These are phyloP conservation scores for Exobasidium cylindrosporum DNA, from an alignment of 1,284 basidiomycete genomes.

Conservation along the genomic window DNA sequence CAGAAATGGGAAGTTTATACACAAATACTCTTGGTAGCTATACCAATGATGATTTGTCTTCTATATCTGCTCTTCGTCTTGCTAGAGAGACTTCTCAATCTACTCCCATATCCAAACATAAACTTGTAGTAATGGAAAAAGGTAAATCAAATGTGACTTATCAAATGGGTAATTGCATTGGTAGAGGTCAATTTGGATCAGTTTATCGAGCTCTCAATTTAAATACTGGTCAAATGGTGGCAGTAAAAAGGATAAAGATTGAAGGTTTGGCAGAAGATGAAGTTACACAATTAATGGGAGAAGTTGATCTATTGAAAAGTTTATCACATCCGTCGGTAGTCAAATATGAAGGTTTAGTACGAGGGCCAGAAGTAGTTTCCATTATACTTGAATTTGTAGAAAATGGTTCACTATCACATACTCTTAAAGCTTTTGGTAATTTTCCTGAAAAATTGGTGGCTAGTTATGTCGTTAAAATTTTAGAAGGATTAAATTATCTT, in stretches of 20 bases:
- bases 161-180: constrained; percentile 72
- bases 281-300: constrained; percentile 79
- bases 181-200: constrained; percentile 89
- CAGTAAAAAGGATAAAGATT: constrained; percentile 84
- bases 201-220: constrained; percentile 90
- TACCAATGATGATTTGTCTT: constrained; percentile 26
- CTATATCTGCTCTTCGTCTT: background rate
- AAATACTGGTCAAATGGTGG: constrained; percentile 82
- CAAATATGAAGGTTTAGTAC: constrained; percentile 91
- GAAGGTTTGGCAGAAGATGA: constrained; percentile 76
- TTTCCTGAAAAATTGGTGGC: constrained; percentile 84
- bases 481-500: constrained; percentile 85
- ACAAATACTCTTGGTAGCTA: constrained; percentile 36
- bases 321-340: constrained; percentile 88
- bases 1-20: constrained; percentile 43
- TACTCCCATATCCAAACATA: constrained; percentile 58
- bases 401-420: constrained; percentile 86
- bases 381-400: constrained; percentile 94
- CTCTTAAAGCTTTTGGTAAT: constrained; percentile 83
- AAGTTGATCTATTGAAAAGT: constrained; percentile 84
- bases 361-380: constrained; percentile 78
- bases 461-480: constrained; percentile 84
- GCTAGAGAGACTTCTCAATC: constrained; percentile 23
- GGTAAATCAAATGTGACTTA: constrained; percentile 77
- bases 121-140: constrained; percentile 74